Evolutionary conservation across 2,329 filamentous ascomycete species (phyloP), one percentile per base, ranked within the genome.

Genomic region (Alternaria triticimaculans): DNA sequence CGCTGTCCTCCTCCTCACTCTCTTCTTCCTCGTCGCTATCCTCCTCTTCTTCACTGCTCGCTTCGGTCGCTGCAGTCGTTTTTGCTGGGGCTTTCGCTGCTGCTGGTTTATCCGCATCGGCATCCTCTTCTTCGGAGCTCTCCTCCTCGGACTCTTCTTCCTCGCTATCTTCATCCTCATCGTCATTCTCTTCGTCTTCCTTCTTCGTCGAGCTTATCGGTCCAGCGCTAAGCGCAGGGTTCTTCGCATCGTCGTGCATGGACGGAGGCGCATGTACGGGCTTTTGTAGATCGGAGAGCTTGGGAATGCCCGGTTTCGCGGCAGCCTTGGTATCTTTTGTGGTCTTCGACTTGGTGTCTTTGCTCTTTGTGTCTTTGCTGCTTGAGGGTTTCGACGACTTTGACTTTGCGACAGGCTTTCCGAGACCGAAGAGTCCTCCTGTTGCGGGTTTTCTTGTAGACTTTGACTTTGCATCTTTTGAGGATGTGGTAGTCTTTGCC

Each of bases 231-330:
- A 76, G 63, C n/a, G 62, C 68, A 9, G 74, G 66, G 25, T 76
- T 72, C 46, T 64, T 67, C n/a, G 68, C 72, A 53, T 75, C 76
- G 10, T 58, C 63, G 49, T 74, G 68, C 63, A 70, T 73, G 4
- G 68, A 70, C 0, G 75, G 67, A 15, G 72, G 72, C 7, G 63
- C 54, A 10, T 75, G 68, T 8, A 75, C 62, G 2, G 69, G 65
- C 60, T 74, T 72, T 43, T 72, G 70, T 14, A 62, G 50, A 30
- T 60, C 50, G 9, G 66, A 49, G 18, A 67, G 58, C 23, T 74
- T 74, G 6, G 73, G 71, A 6, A 72, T 58, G 15, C 51, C 23
- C 10, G 55, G 23, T n/a, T 51, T 25, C 26, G 50, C 20, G 5
- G 58, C 11, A 14, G 41, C 48, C 12, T 48, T 63, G 20, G 55